These are phyloP conservation scores for Mrakia gelida DNA, from an alignment of 768 basidiomycete genomes.

Conservation along the genomic window DNA sequence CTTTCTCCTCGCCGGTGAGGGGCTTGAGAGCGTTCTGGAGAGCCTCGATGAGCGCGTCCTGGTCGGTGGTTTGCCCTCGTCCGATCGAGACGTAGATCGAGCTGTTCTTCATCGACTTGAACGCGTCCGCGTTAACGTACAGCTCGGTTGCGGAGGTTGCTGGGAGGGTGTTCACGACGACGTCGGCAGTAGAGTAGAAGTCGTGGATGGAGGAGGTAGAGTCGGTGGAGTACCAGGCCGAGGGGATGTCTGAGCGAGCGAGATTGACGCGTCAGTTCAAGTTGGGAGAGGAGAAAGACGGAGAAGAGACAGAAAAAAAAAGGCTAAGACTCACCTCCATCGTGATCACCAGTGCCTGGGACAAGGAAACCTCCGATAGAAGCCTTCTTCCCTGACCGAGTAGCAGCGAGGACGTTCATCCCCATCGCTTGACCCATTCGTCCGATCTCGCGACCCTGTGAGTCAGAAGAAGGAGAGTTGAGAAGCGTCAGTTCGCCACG, in stretches of 20 bases:
- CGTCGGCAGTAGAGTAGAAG: conserved; percentile 32
- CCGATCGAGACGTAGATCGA: conserved; percentile 27
- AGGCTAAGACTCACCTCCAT: conserved; percentile 27
- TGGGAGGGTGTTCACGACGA: conserved; percentile 35
- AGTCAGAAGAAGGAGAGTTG: too few species aligned
- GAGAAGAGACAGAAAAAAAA: neutral
- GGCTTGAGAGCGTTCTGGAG: conserved; percentile 22
- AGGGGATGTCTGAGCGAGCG: conserved; percentile 26
- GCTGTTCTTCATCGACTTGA: conserved; percentile 23
- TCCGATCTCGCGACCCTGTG: conserved; percentile 28
- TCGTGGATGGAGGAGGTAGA: conserved; percentile 20
- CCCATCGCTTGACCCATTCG: conserved; percentile 34
- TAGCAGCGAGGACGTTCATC: conserved; percentile 33
- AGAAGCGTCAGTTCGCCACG: too few species aligned
- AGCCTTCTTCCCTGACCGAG: conserved; percentile 30
- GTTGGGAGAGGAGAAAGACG: neutral
- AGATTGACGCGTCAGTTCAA: neutral
- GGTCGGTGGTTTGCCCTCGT: conserved; percentile 31
- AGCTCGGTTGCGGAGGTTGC: conserved; percentile 20
- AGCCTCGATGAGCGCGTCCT: conserved; percentile 32
- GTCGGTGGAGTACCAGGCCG: conserved; percentile 32
- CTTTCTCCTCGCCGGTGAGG: conserved; percentile 12
- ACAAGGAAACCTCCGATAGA: conserved; percentile 33
- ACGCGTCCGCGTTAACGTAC: conserved; percentile 31
- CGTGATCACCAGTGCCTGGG: conserved; percentile 32